Conservation (phyloP, 192 early-diverging fungal species). For the Allomyces arbusculus region DNA sequence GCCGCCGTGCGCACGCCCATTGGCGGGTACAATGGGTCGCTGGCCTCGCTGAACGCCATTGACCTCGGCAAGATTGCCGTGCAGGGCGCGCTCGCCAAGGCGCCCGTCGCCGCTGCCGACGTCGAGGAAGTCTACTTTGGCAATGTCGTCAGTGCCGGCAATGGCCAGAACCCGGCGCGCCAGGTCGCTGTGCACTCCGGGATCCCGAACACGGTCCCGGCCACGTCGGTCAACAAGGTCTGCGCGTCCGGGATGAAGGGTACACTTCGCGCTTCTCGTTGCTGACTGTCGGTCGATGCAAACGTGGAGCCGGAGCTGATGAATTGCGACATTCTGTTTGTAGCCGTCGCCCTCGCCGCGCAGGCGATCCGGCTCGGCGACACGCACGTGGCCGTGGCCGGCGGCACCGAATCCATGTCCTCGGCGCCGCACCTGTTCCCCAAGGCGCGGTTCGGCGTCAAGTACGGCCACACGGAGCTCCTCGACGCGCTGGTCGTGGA, state of each 20-base stretch:
- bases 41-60: slow-evolving; percentile 58
- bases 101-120: slow-evolving; percentile 33
- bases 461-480: slow-evolving; percentile 48
- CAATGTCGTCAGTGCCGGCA: slow-evolving; percentile 53
- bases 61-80: slow-evolving; percentile 74
- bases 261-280: slow-evolving; percentile 1
- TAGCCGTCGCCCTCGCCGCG: slow-evolving; percentile 26
- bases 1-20: slow-evolving; percentile 77
- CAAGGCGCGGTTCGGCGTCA: slow-evolving; percentile 53
- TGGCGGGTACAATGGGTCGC: slow-evolving; percentile 74
- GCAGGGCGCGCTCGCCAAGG: slow-evolving; percentile 39
- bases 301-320: neutral
- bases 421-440: slow-evolving; percentile 65
- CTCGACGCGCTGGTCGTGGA: slow-evolving; percentile 56
- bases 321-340: slow-evolving; percentile 3
- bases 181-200: slow-evolving; percentile 58
- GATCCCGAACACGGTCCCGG: slow-evolving; percentile 33
- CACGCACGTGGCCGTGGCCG: slow-evolving; percentile 37
- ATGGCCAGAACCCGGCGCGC: slow-evolving; percentile 73
- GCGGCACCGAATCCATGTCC: slow-evolving; percentile 64
- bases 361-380: slow-evolving; percentile 51
- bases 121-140: slow-evolving; percentile 62
- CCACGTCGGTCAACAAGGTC: slow-evolving; percentile 67
- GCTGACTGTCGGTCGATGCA: neutral
- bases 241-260: slow-evolving; percentile 63